Base-by-base conservation (phyloP, 2,329 filamentous ascomycete species). In the Trichophyton verrucosum region DNA sequence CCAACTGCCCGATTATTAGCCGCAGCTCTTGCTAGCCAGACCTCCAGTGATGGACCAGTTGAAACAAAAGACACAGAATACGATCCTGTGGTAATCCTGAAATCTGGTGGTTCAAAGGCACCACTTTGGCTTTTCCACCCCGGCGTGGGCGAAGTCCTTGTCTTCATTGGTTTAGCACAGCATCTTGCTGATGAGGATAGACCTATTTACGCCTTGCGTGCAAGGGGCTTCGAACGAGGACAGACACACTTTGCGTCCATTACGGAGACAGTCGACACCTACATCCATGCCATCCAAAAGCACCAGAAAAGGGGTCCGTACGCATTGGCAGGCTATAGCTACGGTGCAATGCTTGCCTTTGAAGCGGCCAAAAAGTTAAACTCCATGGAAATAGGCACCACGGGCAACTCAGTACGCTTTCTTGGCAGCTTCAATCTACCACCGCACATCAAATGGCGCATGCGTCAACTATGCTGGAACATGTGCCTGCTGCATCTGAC, bases 251-350 rank as follows among this genome's bases (percentile, higher is more conserved):
- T 80, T 66, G 58, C 47, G 0, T 65, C 57, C 36, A 69, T 82
- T 17, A 59, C 64, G 0, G 78, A 82, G 51, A 66, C 71, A 0
- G 68, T 79, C 1, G 61, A 65, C 1, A 73, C 67, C 0, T 83
- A 82, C 65, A 62, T 69, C 8, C 42, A 59, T 0, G 72, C 74
- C 0, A 75, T 83, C 42, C 72, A 72, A n/a, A 24, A 60, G 3
- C 62, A 61, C 0, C 80, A 83, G 61, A 78, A 80, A 0, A 13
- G 68, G 0, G 80, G 81, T 0, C 80, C 80, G 0, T 83, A 83
- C 63, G 77, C 77, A 0, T 66, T 83, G 0, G 76, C 77, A 0
- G 80, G 81, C 0, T 82, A 82, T 65, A 77, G 72, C 3, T 81
- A 77, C 64, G 80, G 81, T 1, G 64, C 71, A 0, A 80, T 80